Conservation (phyloP, 345 rosid species). For the Jatropha curcas region DNA sequence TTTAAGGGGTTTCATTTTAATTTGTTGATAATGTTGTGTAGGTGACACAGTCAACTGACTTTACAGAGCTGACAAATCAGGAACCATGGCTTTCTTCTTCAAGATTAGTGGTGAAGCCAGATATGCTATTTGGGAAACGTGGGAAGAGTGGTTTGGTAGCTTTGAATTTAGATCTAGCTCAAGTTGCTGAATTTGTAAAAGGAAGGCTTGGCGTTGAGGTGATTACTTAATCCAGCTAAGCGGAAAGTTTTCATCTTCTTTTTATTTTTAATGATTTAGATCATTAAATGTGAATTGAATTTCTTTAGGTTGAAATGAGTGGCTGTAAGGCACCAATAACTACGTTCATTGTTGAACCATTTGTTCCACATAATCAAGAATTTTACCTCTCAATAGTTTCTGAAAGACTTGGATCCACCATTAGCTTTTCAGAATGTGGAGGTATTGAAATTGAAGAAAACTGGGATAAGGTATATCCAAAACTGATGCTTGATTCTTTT, state of each 20-base stretch:
- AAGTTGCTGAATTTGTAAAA: constrained; percentile 94
- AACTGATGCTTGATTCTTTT: not conserved
- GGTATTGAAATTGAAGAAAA: constrained; percentile 99
- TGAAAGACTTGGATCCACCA: constrained; percentile 85
- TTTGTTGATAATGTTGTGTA: constrained; percentile 23
- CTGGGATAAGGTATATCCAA: constrained; percentile 79
- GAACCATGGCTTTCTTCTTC: constrained; percentile 93
- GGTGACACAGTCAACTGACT: constrained; percentile 87
- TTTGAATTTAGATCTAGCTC: constrained; percentile 89
- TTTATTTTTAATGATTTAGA: not conserved
- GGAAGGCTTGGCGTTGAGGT: constrained; percentile 87
- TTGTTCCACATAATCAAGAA: constrained; percentile 86
- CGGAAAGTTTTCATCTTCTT: not conserved
- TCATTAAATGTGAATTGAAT: constrained; percentile 9
- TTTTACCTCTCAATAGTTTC: constrained; percentile 83
- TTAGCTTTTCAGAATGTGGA: constrained; percentile 94
- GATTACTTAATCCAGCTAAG: constrained; percentile 12
- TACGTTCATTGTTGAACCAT: constrained; percentile 93
- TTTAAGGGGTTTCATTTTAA: not conserved
- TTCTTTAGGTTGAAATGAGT: constrained; percentile 79
- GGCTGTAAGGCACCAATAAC: constrained; percentile 92
- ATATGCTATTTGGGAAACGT: constrained; percentile 94
- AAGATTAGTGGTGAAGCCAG: constrained; percentile 92
- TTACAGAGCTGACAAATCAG: constrained; percentile 64
- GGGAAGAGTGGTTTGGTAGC: constrained; percentile 97